Base-by-base conservation (phyloP, 2,329 filamentous ascomycete genomes). In the Aspergillus sp. region DNA sequence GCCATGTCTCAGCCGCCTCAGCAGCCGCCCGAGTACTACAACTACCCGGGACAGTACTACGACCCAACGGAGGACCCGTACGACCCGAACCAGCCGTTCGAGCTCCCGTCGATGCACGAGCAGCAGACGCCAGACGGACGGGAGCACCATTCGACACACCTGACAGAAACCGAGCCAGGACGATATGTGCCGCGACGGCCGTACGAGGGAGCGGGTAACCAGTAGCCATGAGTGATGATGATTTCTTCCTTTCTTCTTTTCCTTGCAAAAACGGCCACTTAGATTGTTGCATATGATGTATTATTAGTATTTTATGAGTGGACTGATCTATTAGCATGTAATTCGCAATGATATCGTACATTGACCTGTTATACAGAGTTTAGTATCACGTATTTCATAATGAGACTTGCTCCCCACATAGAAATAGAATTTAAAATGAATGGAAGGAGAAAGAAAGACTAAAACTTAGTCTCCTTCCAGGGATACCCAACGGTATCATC, bases 401-500 rank as follows among this genome's bases (percentile, higher is more conserved):
- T 27, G 25, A 27, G 25, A 27, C 25, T 27, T 27, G 25, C 25
- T 27, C 7, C 25, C 25, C 25, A 27, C 25, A 27, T 27, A 8
- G 7, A 8, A 27, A 27, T 8, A 27, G 25, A 27, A 25, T n/a
- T n/a, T 25, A 25, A 2, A 7, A 25, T 25, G 7, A 8, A 8
- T 25, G 25, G 2, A 25, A 25, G 25, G 25, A 25, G 8, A 15
- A 1, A 30, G 21, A 1, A 8, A 30, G 13, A 58, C 60, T 64
- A 36, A 15, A 36, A 72, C 58, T 68, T 75, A 15, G 72, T 75
- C 67, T 82, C 84, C 75, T 86, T 88, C 73, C 80, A 88, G 5
- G 87, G 87, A 71, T 87, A 89, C 62, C 80, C 82, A 19, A 93
- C 80, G 57, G 88, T 84, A 73, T 93, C 90, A 73, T 92, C 90